A percentile compares a stretch with the other conserved stretches of the same genome.
Evolutionary conservation across 306 rosid genomes (phyloP).

Genomic region (Glycine latifolia): DNA sequence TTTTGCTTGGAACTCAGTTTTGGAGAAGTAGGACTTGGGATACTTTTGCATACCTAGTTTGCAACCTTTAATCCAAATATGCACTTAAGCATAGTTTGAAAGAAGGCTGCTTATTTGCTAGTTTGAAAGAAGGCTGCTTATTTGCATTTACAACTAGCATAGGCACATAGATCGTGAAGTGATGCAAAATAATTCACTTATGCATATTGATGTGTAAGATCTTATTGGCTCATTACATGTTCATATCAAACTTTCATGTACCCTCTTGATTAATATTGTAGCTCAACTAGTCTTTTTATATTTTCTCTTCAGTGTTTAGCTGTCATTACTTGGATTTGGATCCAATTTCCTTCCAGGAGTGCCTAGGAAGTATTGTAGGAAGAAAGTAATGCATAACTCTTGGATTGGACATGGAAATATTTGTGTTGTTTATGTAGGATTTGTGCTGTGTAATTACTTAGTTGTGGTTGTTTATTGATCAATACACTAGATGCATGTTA

Average conservation of each 20-base stretch:
- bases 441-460: conserved; percentile 22
- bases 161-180: background rate
- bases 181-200: conserved; percentile 13
- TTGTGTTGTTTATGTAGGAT: background rate
- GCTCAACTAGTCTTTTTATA: conserved; percentile 11
- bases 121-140: conserved; percentile 18
- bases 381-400: conserved; percentile 14
- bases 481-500: conserved; percentile 17
- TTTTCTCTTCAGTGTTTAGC: conserved; percentile 34
- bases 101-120: conserved; percentile 1
- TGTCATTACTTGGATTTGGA: conserved; percentile 34
- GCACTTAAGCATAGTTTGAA: conserved; percentile 8
- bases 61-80: too few relatives aligned
- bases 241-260: conserved; percentile 28
- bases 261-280: conserved; percentile 13
- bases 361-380: background rate
- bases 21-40: too few relatives aligned
- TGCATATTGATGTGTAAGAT: conserved; percentile 14
- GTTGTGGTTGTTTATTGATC: background rate
- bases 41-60: too few relatives aligned
- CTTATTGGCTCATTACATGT: conserved; percentile 33
- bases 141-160: conserved; percentile 27
- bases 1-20: too few relatives aligned
- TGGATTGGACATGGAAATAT: conserved; percentile 16
- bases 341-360: conserved; percentile 18